phyloP scores from a whole-genome alignment of 2,329 filamentous ascomycete genomes.

The Fusarium siculi region DNA sequence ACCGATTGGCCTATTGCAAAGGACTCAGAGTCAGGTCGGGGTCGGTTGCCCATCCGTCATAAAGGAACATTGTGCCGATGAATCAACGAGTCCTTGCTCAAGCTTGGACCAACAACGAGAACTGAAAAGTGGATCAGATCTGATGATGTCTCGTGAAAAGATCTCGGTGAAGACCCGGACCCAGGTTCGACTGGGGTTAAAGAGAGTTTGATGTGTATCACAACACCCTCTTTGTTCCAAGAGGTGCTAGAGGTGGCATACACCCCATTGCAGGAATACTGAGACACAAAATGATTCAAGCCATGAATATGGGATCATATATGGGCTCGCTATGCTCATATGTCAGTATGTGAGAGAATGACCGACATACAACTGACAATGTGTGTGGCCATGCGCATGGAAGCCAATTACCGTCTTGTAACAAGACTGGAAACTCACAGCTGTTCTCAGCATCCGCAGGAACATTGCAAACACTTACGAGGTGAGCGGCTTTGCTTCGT shows the following conservation, averaged over 20 bases:
- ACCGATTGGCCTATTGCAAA: slow-evolving; percentile 7
- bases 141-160: slow-evolving; percentile 37
- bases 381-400: slow-evolving; percentile 4
- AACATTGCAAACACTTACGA: not conserved
- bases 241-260: not conserved
- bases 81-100: slow-evolving; percentile 14
- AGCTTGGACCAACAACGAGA: slow-evolving; percentile 23
- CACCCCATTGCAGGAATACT: slow-evolving; percentile 1
- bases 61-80: slow-evolving; percentile 8
- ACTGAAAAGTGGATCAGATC: slow-evolving; percentile 26
- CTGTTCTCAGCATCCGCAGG: not conserved
- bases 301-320: slow-evolving; percentile 34
- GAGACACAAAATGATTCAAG: slow-evolving; percentile 2
- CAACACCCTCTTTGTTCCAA: slow-evolving; percentile 12
- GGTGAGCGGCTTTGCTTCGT: not conserved
- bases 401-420: slow-evolving; percentile 6
- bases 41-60: slow-evolving; percentile 16
- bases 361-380: slow-evolving; percentile 8
- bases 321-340: slow-evolving; percentile 10
- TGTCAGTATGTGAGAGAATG: slow-evolving; percentile 17
- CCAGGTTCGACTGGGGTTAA: slow-evolving; percentile 9
- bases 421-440: not conserved
- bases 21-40: slow-evolving; percentile 2
- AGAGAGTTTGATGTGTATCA: slow-evolving; percentile 13
- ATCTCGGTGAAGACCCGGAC: slow-evolving; percentile 40